These are phyloP conservation scores for Suhomyces anneliseae DNA, from an alignment of 1,139 yeast genomes.

Conservation along the genomic window DNA sequence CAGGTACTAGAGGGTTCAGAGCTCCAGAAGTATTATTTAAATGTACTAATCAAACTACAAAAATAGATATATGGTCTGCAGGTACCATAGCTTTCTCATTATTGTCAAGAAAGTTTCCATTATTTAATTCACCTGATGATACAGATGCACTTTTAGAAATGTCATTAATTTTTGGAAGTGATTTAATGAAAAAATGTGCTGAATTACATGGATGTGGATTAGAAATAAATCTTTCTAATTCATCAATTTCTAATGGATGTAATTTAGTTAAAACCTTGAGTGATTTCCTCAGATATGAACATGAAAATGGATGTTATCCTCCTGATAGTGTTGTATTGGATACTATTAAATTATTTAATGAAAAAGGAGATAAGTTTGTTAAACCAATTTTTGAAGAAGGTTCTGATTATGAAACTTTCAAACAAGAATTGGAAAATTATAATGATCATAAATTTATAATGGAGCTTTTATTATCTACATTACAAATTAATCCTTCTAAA, in stretches of 20 bases:
- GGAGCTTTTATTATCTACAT: slow-evolving; percentile 53
- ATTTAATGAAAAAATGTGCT: slow-evolving; percentile 74
- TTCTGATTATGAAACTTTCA: slow-evolving; percentile 16
- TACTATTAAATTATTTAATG: slow-evolving; percentile 34
- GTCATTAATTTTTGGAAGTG: slow-evolving; percentile 78
- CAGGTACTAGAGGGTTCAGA: slow-evolving; percentile 95
- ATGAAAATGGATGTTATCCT: slow-evolving; percentile 38
- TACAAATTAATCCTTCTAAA: slow-evolving; percentile 57
- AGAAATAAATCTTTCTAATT: slow-evolving; percentile 52
- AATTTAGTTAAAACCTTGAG: slow-evolving; percentile 35
- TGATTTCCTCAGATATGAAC: slow-evolving; percentile 34
- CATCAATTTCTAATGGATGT: slow-evolving; percentile 23
- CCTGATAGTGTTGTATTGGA: slow-evolving; percentile 40
- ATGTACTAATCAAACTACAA: slow-evolving; percentile 80
- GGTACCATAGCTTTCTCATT: slow-evolving; percentile 82
- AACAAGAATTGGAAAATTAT: slow-evolving; percentile 27
- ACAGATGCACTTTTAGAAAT: slow-evolving; percentile 87
- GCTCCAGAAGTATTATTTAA: slow-evolving; percentile 93
- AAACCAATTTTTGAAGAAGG: slow-evolving; percentile 21
- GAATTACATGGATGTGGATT: slow-evolving; percentile 85
- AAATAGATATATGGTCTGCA: slow-evolving; percentile 89
- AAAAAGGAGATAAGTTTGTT: slow-evolving; percentile 25
- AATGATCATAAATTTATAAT: slow-evolving; percentile 47
- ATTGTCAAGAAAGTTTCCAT: slow-evolving; percentile 73
- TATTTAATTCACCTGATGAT: slow-evolving; percentile 86